Evolutionary conservation across 371 early-diverging fungal species (phyloP).

Genomic region (Dinochytrium kinnereticum): DNA sequence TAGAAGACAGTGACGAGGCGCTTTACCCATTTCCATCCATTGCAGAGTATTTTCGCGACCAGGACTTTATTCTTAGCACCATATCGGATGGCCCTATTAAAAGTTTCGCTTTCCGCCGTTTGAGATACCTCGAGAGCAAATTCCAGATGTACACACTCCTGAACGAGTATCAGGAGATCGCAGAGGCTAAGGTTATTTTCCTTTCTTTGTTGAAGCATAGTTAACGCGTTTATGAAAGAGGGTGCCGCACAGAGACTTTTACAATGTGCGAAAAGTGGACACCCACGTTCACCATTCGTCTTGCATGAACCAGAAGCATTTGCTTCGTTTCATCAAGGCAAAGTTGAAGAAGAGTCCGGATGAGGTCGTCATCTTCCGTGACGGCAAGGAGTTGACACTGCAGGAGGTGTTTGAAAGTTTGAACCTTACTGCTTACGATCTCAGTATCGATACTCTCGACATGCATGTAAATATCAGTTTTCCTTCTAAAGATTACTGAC

Average conservation of each 20-base stretch:
- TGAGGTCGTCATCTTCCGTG: conserved; percentile 61
- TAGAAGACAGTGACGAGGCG: background rate
- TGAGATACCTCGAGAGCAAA: conserved; percentile 92
- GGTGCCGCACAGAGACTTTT: conserved; percentile 97
- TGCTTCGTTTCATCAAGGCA: conserved; percentile 96
- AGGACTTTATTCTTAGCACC: conserved; percentile 81
- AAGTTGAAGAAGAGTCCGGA: conserved; percentile 87
- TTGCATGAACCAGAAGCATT: conserved; percentile 98
- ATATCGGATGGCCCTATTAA: conserved; percentile 96
- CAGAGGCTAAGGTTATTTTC: conserved; percentile 78
- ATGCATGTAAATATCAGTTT: conserved; percentile 78
- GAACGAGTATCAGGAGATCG: conserved; percentile 94
- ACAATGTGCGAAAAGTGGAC: conserved; percentile 98
- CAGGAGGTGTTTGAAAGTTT: conserved; percentile 87
- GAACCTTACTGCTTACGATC: conserved; percentile 94
- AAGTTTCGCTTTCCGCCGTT: conserved; percentile 90
- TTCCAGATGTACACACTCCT: conserved; percentile 93
- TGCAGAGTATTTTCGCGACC: conserved; percentile 87
- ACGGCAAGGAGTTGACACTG: conserved; percentile 57
- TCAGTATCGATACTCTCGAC: conserved; percentile 96
- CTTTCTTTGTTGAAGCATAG: background rate
- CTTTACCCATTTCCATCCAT: conserved; percentile 71
- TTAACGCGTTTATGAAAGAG: conserved; percentile 39
- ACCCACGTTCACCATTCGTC: conserved; percentile 97
- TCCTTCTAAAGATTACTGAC: background rate